Conservation (phyloP, 345 rosid genomes). For the Salix viminalis region DNA sequence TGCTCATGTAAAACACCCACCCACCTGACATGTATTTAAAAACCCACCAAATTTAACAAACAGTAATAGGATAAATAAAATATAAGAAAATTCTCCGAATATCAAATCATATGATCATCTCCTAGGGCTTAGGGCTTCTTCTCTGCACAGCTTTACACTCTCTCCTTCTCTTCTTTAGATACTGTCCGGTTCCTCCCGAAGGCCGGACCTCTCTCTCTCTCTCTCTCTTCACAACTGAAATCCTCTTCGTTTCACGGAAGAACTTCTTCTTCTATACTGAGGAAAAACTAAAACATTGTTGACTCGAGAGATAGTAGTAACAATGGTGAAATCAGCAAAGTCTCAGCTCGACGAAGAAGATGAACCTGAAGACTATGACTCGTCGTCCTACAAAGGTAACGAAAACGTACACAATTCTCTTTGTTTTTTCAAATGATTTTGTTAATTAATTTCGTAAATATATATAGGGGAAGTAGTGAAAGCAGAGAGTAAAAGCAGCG, state of each 20-base stretch:
- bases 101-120: not conserved
- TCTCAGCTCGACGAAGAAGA: conserved; percentile 43
- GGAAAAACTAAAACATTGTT: no score
- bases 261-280: no score
- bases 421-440: not conserved
- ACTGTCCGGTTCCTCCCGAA: not conserved
- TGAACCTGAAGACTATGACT: conserved; percentile 49
- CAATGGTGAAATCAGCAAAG: conserved; percentile 50
- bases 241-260: not conserved
- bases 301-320: not conserved
- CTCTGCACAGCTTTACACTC: not conserved
- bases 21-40: no score
- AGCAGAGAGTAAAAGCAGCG: conserved; percentile 36
- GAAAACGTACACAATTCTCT: not conserved
- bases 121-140: conserved; percentile 1
- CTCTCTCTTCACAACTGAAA: not conserved
- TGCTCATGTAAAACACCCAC: no score
- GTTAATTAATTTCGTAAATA: not conserved
- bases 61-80: no score
- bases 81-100: not conserved
- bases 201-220: not conserved
- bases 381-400: conserved; percentile 41
- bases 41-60: no score
- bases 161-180: not conserved
- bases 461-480: conserved; percentile 32